Evolutionary conservation across 176 grass and related monocot genomes (phyloP), one percentile per base, ranked within the genome.

Genomic region (Tuctoria greenei): DNA sequence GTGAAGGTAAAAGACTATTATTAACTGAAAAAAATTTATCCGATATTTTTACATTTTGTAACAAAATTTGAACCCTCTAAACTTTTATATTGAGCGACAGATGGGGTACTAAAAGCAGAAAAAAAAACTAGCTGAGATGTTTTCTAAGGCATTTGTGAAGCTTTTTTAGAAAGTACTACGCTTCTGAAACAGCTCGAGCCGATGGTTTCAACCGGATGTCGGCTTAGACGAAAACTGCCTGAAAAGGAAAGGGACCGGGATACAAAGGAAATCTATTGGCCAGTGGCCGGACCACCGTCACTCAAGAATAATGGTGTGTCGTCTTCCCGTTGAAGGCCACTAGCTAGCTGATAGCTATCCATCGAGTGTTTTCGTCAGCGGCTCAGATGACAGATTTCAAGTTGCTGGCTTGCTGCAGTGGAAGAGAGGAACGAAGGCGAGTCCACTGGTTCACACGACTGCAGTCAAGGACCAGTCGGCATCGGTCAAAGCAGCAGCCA

Each of bases 371-470:
- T 9, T 11, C 59, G 82, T 45, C 35, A 62, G 34, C 18, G 34
- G 23, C 54, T 64, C 28, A 28, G 23, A 41, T 13, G 1, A 17
- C 43, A 39, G 24, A 42, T 9, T 6, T n/a, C 72, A 51, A 83
- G 64, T 24, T 56, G 52, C n/a, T 24, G 52, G 20, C 16, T 67
- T 39, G 72, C 41, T 8, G 28, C 10, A 18, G 21, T 28, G n/a
- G 15, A 20, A 14, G 67, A 61, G 42, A 31, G 20, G 21, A 9
- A 37, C 26, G 39, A 25, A 15, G 56, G 40, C 7, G 1, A 61
- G 44, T 76, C 65, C 7, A 52, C 73, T 21, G 11, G 66, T 77
- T 84, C 74, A 78, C 82, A 84, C 82, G 17, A 84, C 55, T n/a
- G 0, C 28, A 7, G 43, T 77, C 81, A 68, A 77, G 65, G 72